These are phyloP conservation scores for Penicillium sp. DNA, from an alignment of 2,329 filamentous ascomycete species.

Conservation along the genomic window DNA sequence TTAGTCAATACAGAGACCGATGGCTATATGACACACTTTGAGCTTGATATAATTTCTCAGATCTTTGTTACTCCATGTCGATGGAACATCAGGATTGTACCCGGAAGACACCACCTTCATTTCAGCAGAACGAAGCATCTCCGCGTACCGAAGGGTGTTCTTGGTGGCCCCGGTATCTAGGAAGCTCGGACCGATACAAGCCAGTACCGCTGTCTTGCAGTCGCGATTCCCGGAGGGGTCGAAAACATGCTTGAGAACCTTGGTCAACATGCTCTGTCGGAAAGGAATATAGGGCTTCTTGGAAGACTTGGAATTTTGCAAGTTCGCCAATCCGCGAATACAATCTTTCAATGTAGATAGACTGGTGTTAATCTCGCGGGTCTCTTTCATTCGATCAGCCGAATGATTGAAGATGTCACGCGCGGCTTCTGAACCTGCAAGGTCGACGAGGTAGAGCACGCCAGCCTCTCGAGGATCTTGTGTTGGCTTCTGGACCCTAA, in stretches of 20 bases:
- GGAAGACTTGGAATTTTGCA: constrained; percentile 26
- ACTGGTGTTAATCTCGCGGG: constrained; percentile 50
- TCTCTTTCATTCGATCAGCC: constrained; percentile 47
- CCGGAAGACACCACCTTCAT: neutral
- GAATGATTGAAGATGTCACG: constrained; percentile 44
- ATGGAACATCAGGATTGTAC: constrained; percentile 6
- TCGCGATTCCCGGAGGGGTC: constrained; percentile 41
- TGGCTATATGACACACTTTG: constrained; percentile 1
- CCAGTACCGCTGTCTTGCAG: constrained; percentile 48
- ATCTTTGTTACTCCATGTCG: constrained; percentile 10
- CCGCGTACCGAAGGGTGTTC: constrained; percentile 52
- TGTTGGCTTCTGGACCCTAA: constrained; percentile 12
- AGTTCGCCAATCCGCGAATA: constrained; percentile 47
- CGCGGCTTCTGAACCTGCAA: constrained; percentile 66
- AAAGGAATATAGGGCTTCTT: constrained; percentile 47
- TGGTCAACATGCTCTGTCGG: constrained; percentile 49
- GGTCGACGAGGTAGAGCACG: constrained; percentile 86
- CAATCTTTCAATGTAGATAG: constrained; percentile 54
- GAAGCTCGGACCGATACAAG: constrained; percentile 50
- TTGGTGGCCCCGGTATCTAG: constrained; percentile 46
- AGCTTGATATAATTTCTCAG: constrained; percentile 5
- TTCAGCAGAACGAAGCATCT: constrained; percentile 36
- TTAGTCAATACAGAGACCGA: neutral
- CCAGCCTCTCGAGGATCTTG: constrained; percentile 52
- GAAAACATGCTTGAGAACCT: constrained; percentile 51